Base-by-base conservation (phyloP, 768 basidiomycete species). In the Auriscalpium orientale region DNA sequence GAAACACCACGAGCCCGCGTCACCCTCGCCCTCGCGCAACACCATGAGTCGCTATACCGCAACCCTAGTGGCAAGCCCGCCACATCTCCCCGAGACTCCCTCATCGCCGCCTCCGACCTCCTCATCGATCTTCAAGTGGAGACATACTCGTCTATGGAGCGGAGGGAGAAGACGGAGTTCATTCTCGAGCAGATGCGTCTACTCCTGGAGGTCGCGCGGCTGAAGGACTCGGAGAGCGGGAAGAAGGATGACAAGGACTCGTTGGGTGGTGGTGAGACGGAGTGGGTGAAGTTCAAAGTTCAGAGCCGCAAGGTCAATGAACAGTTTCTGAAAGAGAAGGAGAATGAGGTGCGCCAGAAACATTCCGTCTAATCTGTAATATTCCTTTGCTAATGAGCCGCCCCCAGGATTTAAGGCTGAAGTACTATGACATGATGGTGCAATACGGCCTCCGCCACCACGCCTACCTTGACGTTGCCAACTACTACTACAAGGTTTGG, bases 141-240 rank as follows among this genome's bases (percentile, higher is more conserved):
- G 72, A 98, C 97, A 1, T 99, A 98, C 69, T 98, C 95, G 13
- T 93, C 91, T 7, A 98, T 99, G 97, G 92, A 98, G 61, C 85
- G 94, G 57, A 76, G 89, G 66, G 97, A 99, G 71, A 99, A 99
- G 79, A 97, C 93, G 4, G 93, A 98, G 68, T 98, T 99, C 66
- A 90, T 99, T 62, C 74, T 98, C 46, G 95, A 98, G 71, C 97
- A 98, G 71, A 98, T 99, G 93, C 79, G 97, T 56, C 70, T 98
- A 51, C 76, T 95, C 65, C 82, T 90, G 51, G 77, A 81, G 44
- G 82, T 92, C 37, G 91, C 91, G 28, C 78, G 82, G 52, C 70
- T 81, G 63, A 93, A 91, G 72, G 91, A 92, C 61, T 72, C 74
- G 15, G 86, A 87, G 57, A 73, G 76, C 15, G 83, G 77, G 20